Conservation (phyloP, 768 basidiomycete genomes). For the Trametes cinnabarina region DNA sequence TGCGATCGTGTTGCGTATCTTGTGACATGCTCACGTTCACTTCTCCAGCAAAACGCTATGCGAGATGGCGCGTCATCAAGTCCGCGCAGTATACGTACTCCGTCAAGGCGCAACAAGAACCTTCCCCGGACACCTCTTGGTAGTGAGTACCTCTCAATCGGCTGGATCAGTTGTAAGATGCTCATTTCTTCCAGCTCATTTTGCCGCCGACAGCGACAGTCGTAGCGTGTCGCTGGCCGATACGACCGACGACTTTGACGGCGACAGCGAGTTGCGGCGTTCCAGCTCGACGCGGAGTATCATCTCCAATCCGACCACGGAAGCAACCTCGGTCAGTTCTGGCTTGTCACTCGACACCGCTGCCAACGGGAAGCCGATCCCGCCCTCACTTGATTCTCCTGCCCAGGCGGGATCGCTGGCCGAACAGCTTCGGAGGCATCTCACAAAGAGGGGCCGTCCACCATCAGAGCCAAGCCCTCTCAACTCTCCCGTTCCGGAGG, state of each 20-base stretch:
- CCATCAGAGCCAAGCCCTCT: constrained; percentile 38
- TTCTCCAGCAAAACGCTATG: constrained; percentile 51
- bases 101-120: constrained; percentile 54
- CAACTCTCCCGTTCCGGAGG: constrained; percentile 39
- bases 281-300: constrained; percentile 38
- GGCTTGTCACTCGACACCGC: constrained; percentile 38
- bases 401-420: constrained; percentile 49
- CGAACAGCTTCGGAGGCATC: constrained; percentile 61
- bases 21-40: background rate
- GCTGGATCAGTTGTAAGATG: background rate
- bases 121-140: constrained; percentile 18
- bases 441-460: constrained; percentile 48
- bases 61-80: constrained; percentile 58
- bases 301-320: constrained; percentile 47
- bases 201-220: constrained; percentile 14
- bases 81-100: constrained; percentile 55
- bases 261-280: constrained; percentile 52
- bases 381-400: constrained; percentile 8
- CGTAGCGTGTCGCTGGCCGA: constrained; percentile 13
- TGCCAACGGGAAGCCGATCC: constrained; percentile 20
- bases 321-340: constrained; percentile 59
- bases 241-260: constrained; percentile 45
- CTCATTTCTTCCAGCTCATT: constrained; percentile 17
- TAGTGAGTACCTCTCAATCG: background rate
- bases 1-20: constrained; percentile 5